phyloP scores from a whole-genome alignment of 2,329 filamentous ascomycete species.

The Neofusicoccum laricinum region DNA sequence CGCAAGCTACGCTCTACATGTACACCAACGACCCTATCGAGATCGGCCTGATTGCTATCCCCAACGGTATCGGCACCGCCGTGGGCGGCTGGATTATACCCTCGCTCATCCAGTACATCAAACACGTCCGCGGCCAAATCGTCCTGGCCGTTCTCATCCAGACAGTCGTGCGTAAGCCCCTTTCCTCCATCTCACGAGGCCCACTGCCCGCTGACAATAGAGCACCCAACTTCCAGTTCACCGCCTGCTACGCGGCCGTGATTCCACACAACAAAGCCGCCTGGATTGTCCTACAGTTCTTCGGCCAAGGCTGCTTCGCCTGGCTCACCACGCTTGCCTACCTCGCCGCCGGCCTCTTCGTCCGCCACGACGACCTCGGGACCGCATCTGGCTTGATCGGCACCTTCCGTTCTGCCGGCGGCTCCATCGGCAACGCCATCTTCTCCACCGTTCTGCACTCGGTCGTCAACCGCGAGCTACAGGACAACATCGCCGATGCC shows the following conservation, averaged over 20 bases:
- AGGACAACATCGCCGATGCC: constrained; percentile 25
- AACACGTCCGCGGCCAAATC: constrained; percentile 22
- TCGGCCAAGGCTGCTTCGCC: constrained; percentile 18
- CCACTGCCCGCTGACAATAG: too few species aligned
- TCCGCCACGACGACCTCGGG: constrained; percentile 23
- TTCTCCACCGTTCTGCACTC: constrained; percentile 22
- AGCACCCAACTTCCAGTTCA: constrained; percentile 12
- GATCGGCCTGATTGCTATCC: constrained; percentile 22
- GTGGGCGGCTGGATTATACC: constrained; percentile 21
- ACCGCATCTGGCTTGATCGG: constrained; percentile 23
- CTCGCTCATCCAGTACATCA: constrained; percentile 22
- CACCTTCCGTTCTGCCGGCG: constrained; percentile 23
- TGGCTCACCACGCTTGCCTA: not conserved
- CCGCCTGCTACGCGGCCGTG: constrained; percentile 23
- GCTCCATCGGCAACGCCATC: constrained; percentile 23
- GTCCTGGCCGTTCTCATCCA: constrained; percentile 23
- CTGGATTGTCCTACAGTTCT: constrained; percentile 20
- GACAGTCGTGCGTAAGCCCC: constrained; percentile 13
- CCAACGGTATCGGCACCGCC: constrained; percentile 20
- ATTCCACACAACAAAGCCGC: constrained; percentile 21
- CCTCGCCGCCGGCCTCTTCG: not conserved
- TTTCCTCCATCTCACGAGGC: too few species aligned
- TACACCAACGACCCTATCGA: constrained; percentile 23
- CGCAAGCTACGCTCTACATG: constrained; percentile 22
- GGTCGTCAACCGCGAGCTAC: constrained; percentile 27